phyloP scores from a whole-genome alignment of 495 filamentous ascomycete genomes.

The Aspergillus saccharolyticus region DNA sequence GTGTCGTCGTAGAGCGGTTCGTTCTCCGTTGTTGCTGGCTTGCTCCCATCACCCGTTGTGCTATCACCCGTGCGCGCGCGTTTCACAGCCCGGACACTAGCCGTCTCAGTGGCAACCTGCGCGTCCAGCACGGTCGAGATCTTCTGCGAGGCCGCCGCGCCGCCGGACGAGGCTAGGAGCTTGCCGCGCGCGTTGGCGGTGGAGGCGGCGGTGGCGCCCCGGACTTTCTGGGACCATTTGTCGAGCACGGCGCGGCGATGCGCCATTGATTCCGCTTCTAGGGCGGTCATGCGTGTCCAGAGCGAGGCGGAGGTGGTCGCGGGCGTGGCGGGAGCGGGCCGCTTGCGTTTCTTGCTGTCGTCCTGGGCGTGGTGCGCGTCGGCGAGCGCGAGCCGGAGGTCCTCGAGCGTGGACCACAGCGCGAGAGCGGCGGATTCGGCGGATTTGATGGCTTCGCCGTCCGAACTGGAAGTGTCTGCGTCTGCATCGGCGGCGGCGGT shows the following conservation, averaged over 20 bases:
- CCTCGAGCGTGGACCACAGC: slow-evolving; percentile 79
- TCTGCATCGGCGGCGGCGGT: slow-evolving; percentile 55
- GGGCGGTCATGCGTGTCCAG: slow-evolving; percentile 66
- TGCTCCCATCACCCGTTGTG: too few species aligned
- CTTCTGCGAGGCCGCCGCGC: slow-evolving; percentile 45
- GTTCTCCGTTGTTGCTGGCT: background rate
- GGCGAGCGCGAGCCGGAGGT: slow-evolving; percentile 58
- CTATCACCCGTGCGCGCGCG: slow-evolving; percentile 39
- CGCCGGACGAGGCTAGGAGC: slow-evolving; percentile 34
- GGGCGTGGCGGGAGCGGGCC: slow-evolving; percentile 42
- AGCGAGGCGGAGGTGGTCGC: slow-evolving; percentile 51
- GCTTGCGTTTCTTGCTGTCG: slow-evolving; percentile 55
- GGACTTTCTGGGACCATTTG: slow-evolving; percentile 51
- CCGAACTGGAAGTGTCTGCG: slow-evolving; percentile 30
- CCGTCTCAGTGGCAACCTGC: slow-evolving; percentile 60
- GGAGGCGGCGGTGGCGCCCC: slow-evolving; percentile 32
- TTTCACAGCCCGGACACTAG: slow-evolving; percentile 58
- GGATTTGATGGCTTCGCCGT: slow-evolving; percentile 53
- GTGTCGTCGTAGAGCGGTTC: slow-evolving; percentile 79
- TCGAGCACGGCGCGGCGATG: slow-evolving; percentile 41
- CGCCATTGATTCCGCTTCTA: slow-evolving; percentile 49
- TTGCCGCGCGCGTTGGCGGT: slow-evolving; percentile 39
- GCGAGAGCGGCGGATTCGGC: slow-evolving; percentile 85
- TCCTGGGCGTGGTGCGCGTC: slow-evolving; percentile 37
- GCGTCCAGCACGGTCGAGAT: slow-evolving; percentile 69